Evolutionary conservation across 208 protist genomes (phyloP), one percentile per base, ranked within the genome.

Genomic region (Angomonas ambiguus): DNA sequence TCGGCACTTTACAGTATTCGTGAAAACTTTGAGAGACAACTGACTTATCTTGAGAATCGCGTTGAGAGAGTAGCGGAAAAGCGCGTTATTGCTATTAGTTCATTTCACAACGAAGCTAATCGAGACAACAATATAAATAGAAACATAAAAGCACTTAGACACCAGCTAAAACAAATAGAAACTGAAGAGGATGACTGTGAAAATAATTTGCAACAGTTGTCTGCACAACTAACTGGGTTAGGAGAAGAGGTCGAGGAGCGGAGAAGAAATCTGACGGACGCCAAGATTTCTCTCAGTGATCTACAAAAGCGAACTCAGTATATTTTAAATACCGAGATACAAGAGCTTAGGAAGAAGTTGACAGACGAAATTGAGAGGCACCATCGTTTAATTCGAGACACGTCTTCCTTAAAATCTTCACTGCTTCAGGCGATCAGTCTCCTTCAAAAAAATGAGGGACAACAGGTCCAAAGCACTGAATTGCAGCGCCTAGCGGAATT

Each of bases 31-130:
- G 49, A 76, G 25, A 74, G 53, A 22, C 66, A 79, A 24, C 60
- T 74, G 20, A 57, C 57, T 30, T 53, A 73, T 0, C 35, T 86
- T 16, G 82, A 86, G 45, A 58, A 79, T 27, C 76, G 70, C 2
- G 41, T 88, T 1, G 75, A 77, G 33, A 71, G 74, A 18, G 64
- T 72, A 32, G 67, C 59, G 41, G 51, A 34, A 61, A 69, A 65
- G 16, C 67, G 77, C 2, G 34, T 61, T 22, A 3, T 61, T 10
- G 56, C 56, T 2, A n/a, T 53, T 53, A 53, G 45, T n/a, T 8
- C 45, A 5, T 53, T 53, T 20, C 45, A 53, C 3, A 53, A 53
- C 45, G 45, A 53, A 24, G 45, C 45, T n/a, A 53, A 53, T 5
- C 45, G 10, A 24, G 45, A 53, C 45, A 20, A 53, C 16, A 22